A percentile compares a stretch with the other conserved stretches of the same genome.
Evolutionary conservation across 1,139 yeast species (phyloP).

Genomic region (Lodderomyces theae): DNA sequence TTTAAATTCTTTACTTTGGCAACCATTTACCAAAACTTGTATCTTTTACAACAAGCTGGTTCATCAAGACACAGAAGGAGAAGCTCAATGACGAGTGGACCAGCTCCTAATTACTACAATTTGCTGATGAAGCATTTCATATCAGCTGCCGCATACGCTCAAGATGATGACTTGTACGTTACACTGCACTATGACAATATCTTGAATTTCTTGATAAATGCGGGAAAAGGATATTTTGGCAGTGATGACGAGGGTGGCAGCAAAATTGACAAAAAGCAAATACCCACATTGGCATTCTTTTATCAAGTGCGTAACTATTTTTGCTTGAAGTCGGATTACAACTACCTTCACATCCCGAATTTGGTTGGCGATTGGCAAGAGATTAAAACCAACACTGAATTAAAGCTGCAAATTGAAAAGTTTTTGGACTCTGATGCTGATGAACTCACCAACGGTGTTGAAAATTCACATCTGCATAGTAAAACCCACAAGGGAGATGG

Average conservation of each 20-base stretch:
- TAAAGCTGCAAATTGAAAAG: slow-evolving; percentile 3
- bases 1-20: slow-evolving; percentile 9
- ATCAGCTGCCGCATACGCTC: slow-evolving; percentile 6
- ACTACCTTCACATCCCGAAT: slow-evolving; percentile 10
- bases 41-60: slow-evolving; percentile 3
- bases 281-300: slow-evolving; percentile 10
- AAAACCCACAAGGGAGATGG: no score
- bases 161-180: slow-evolving; percentile 12
- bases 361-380: slow-evolving; percentile 10
- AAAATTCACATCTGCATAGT: no score
- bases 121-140: slow-evolving; percentile 8
- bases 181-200: slow-evolving; percentile 12
- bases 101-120: slow-evolving; percentile 3
- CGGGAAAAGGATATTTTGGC: not conserved
- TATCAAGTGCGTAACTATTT: slow-evolving; percentile 11
- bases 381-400: not conserved
- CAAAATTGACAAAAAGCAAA: not conserved
- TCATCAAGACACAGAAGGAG: slow-evolving; percentile 3
- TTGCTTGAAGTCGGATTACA: slow-evolving; percentile 9
- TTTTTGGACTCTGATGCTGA: not conserved
- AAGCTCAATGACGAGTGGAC: not conserved
- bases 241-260: not conserved
- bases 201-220: slow-evolving; percentile 9
- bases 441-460: not conserved
- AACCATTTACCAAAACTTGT: slow-evolving; percentile 7